These are phyloP conservation scores for Xerophyta viscosa DNA, from an alignment of 106 monocot genomes.

Conservation along the genomic window DNA sequence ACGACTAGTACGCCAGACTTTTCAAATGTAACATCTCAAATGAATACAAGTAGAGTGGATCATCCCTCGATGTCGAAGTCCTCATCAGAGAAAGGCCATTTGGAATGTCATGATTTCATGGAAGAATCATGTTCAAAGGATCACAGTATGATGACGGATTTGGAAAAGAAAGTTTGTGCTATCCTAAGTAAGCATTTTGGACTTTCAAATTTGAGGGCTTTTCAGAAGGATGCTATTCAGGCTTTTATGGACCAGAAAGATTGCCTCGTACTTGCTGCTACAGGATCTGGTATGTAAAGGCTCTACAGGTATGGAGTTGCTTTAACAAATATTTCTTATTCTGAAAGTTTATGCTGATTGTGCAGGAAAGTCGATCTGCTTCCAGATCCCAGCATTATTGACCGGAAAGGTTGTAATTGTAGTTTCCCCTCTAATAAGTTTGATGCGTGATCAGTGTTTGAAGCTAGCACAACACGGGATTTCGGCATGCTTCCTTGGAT, in stretches of 20 bases:
- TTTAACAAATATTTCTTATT: not conserved
- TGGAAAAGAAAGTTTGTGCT: conserved; percentile 27
- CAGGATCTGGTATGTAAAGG: conserved; percentile 71
- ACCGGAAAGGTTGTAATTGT: conserved; percentile 71
- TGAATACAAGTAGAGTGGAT: conserved; percentile 1
- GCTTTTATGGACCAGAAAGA: conserved; percentile 69
- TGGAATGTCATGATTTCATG: not conserved
- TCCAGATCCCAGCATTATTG: conserved; percentile 86
- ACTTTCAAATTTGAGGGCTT: conserved; percentile 68
- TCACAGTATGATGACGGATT: conserved; percentile 16
- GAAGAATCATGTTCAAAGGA: not conserved
- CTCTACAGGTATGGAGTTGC: not conserved
- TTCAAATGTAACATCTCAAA: conserved; percentile 5
- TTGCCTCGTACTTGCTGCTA: conserved; percentile 88
- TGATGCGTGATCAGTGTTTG: conserved; percentile 98
- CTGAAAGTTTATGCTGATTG: not conserved
- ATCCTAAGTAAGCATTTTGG: conserved; percentile 73
- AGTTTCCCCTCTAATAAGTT: conserved; percentile 96
- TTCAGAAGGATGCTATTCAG: conserved; percentile 80
- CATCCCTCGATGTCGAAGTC: conserved; percentile 1
- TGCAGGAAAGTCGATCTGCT: conserved; percentile 98
- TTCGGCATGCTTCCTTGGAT: conserved; percentile 96
- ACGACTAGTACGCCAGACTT: not conserved
- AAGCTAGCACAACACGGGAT: conserved; percentile 78
- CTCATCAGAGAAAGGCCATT: conserved; percentile 7